Base-by-base conservation (phyloP, 2,329 filamentous ascomycete genomes). In the Bipolaris victoriae region DNA sequence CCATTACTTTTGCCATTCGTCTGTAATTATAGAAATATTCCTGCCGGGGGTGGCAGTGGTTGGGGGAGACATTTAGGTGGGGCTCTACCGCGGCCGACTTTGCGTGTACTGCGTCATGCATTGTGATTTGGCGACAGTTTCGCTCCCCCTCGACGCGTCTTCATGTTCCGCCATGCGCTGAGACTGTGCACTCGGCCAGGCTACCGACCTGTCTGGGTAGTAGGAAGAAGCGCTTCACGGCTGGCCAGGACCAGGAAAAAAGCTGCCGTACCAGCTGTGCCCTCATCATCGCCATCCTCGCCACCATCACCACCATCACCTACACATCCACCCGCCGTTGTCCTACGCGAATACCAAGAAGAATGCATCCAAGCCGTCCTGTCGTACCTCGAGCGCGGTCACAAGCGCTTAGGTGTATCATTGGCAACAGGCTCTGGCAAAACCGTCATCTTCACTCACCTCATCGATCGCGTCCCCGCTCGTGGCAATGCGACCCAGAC, bases 381-480 rank as follows among this genome's bases (percentile, higher is more conserved):
- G 1, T 77, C 82, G 1, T 86, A 92, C 53, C 74, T 96, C 0
- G 75, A 84, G 2, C 77, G 85, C 33, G 92, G 92, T 0, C 86
- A 93, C 64, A 92, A 90, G 69, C 85, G 93, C 6, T 79, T 97
- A 1, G 92, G 92, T 0, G 84, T 97, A 5, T 97, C 93, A 0
- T 76, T 97, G 35, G 93, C 92, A 2, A 97, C 93, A 3, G 92
- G 93, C 1, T 88, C 90, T 61, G 92, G 92, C 5, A 97, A 97
- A 76, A 97, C 92, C 7, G 91, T 99, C 72, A 93, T 99, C 67
- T 99, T 99, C 79, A 98, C 94, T 11, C 92, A 97, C 73, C 84
- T 99, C 44, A 96, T 99, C 61, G 87, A 91, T 68, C 89, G 90
- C 56, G 82, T 98, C 49, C 77, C 88, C 5, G 81, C 80, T 10